phyloP scores from a whole-genome alignment of 2,329 filamentous ascomycete species.

The Venturia effusa region DNA sequence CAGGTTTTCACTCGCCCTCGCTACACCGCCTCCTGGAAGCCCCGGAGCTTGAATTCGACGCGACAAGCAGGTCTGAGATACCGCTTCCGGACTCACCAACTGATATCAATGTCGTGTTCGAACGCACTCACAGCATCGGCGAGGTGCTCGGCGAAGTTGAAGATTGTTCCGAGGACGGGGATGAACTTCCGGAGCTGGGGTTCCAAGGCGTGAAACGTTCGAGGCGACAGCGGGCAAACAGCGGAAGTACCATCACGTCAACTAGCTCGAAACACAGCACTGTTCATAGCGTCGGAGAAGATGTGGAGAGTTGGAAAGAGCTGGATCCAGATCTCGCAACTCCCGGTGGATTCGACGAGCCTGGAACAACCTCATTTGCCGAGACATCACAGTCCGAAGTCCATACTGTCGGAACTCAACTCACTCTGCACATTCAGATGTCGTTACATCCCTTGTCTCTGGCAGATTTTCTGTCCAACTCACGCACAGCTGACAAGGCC shows the following conservation, averaged over 20 bases:
- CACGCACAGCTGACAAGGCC: constrained; percentile 10
- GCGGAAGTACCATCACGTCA: constrained; percentile 30
- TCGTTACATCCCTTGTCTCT: constrained; percentile 53
- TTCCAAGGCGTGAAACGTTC: constrained; percentile 14
- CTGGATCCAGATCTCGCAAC: constrained; percentile 26
- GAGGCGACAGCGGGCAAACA: constrained; percentile 16
- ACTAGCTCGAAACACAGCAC: constrained; percentile 30
- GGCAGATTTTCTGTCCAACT: constrained; percentile 39
- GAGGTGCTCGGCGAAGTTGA: constrained; percentile 5
- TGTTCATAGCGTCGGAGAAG: constrained; percentile 22
- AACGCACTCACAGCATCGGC: constrained; percentile 1
- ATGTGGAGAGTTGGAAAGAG: constrained; percentile 38
- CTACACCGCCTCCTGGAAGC: constrained; percentile 2
- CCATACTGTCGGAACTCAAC: constrained; percentile 14
- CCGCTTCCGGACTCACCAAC: background rate
- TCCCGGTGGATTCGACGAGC: background rate
- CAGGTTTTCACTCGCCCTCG: background rate
- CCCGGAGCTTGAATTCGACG: background rate
- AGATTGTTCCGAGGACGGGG: constrained; percentile 10
- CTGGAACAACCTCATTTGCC: constrained; percentile 7
- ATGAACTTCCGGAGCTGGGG: constrained; percentile 12
- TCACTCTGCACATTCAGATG: constrained; percentile 59
- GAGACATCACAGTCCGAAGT: constrained; percentile 8
- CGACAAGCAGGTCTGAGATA: background rate
- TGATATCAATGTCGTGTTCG: constrained; percentile 8